A percentile compares a stretch with the other conserved stretches of the same genome.
These are phyloP conservation scores for Fraxinus dipetala DNA, from an alignment of 305 asterid species.

Conservation along the genomic window DNA sequence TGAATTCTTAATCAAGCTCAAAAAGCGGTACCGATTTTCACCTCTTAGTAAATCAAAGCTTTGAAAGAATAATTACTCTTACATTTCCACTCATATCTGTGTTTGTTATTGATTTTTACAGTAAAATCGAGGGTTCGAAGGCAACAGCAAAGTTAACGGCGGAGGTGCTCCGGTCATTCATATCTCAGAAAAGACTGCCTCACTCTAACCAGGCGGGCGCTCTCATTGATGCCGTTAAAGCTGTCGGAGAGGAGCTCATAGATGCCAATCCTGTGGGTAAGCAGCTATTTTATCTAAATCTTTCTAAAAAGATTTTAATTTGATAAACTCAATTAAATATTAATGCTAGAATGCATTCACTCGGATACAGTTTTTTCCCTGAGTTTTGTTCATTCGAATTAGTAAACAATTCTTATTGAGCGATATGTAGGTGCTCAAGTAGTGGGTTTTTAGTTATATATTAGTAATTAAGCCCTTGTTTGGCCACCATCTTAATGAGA, in stretches of 20 bases:
- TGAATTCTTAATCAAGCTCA: conserved; percentile 77
- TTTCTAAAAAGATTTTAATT: neutral
- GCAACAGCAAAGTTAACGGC: conserved; percentile 83
- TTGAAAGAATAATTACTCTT: neutral
- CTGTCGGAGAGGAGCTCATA: conserved; percentile 77
- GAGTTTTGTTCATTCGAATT: neutral
- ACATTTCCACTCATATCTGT: neutral
- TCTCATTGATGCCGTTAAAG: conserved; percentile 75
- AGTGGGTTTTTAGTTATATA: neutral
- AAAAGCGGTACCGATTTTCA: conserved; percentile 52
- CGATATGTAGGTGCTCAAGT: neutral
- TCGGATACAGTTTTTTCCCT: neutral
- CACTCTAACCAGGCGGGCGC: conserved; percentile 73
- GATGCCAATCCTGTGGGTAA: conserved; percentile 89
- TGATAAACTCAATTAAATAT: neutral
- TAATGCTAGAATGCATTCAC: neutral
- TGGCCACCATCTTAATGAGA: no score
- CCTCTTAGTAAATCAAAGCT: neutral
- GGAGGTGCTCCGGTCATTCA: conserved; percentile 85
- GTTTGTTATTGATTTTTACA: conserved; percentile 22
- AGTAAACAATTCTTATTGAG: neutral
- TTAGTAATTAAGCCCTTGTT: neutral
- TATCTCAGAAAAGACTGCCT: conserved; percentile 90
- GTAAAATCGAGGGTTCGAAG: conserved; percentile 96
- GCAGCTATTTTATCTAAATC: conserved; percentile 2